Conservation (phyloP, 23 red algal genomes). For the Gracilaria gracilis region DNA sequence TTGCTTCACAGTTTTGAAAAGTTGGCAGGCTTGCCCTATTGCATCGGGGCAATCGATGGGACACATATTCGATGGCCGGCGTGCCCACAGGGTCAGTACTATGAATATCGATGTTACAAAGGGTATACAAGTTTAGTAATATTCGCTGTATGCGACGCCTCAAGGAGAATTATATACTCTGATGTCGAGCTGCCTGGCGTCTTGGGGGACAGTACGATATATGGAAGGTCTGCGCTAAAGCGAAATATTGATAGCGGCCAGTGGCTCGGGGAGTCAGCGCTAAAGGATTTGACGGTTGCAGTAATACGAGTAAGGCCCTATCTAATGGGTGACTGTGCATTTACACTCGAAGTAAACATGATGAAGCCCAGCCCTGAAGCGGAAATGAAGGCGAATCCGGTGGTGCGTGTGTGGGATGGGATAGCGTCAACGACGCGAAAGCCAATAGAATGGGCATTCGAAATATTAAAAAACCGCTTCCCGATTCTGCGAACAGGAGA, state of each 20-base stretch:
- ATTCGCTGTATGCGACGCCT: too few relatives aligned
- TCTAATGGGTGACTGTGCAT: not conserved
- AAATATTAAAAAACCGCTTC: not conserved
- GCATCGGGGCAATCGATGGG: too few relatives aligned
- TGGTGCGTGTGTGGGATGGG: slow-evolving; percentile 1
- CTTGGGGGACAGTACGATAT: too few relatives aligned
- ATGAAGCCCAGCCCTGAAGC: not conserved
- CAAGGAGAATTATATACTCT: too few relatives aligned
- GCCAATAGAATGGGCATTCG: slow-evolving; percentile 39
- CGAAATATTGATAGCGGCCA: too few relatives aligned
- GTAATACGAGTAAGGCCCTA: not conserved
- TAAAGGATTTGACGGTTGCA: not conserved
- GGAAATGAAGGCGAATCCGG: not conserved
- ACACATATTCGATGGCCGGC: slow-evolving; percentile 13
- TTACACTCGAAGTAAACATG: not conserved
- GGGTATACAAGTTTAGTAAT: not conserved
- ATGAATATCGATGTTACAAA: slow-evolving; percentile 36
- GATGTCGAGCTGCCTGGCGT: too few relatives aligned
- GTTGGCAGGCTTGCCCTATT: too few relatives aligned
- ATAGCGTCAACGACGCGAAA: not conserved
- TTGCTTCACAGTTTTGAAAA: too few relatives aligned
- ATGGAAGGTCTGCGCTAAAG: too few relatives aligned
- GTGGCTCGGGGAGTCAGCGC: too few relatives aligned
- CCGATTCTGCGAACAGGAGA: too few relatives aligned
- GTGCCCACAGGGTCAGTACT: slow-evolving; percentile 11